Conservation (phyloP, 768 basidiomycete species). For the Russula dissimulans region DNA sequence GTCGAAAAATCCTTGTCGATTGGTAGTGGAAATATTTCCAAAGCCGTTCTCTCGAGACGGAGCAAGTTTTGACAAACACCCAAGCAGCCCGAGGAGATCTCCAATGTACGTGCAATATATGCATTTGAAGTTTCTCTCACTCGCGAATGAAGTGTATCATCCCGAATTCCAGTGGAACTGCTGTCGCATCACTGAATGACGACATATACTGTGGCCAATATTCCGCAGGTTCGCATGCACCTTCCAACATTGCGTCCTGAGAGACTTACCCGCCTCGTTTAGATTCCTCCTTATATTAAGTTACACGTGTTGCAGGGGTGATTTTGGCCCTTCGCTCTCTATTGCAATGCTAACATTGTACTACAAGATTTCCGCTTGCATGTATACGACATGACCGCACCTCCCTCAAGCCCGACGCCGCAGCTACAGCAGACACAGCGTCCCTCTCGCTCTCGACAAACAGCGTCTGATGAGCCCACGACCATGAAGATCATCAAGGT, state of each 20-base stretch:
- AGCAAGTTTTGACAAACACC: slow-evolving; percentile 22
- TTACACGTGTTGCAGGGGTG: slow-evolving; percentile 85
- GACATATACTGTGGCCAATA: slow-evolving; percentile 85
- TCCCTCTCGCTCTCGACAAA: slow-evolving; percentile 12
- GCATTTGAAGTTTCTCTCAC: neutral
- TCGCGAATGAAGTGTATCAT: slow-evolving; percentile 46
- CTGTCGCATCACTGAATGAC: slow-evolving; percentile 60
- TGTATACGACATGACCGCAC: slow-evolving; percentile 69
- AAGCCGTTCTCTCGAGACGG: slow-evolving; percentile 35
- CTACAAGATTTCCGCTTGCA: slow-evolving; percentile 84
- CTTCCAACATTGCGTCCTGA: neutral
- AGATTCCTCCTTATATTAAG: slow-evolving; percentile 91
- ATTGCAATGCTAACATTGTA: neutral
- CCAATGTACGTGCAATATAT: slow-evolving; percentile 36
- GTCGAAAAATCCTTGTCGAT: slow-evolving; percentile 39
- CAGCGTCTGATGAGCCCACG: slow-evolving; percentile 37
- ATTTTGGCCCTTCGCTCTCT: neutral
- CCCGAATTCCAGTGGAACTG: slow-evolving; percentile 73
- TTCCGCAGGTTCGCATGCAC: slow-evolving; percentile 45
- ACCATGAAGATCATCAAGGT: slow-evolving; percentile 47
- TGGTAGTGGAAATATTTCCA: slow-evolving; percentile 40
- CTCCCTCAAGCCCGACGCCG: slow-evolving; percentile 27
- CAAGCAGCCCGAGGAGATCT: slow-evolving; percentile 50
- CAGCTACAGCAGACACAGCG: slow-evolving; percentile 8
- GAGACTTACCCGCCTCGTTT: neutral